Conservation (phyloP, 306 rosid species). For the Trichosanthes cucumerina region DNA sequence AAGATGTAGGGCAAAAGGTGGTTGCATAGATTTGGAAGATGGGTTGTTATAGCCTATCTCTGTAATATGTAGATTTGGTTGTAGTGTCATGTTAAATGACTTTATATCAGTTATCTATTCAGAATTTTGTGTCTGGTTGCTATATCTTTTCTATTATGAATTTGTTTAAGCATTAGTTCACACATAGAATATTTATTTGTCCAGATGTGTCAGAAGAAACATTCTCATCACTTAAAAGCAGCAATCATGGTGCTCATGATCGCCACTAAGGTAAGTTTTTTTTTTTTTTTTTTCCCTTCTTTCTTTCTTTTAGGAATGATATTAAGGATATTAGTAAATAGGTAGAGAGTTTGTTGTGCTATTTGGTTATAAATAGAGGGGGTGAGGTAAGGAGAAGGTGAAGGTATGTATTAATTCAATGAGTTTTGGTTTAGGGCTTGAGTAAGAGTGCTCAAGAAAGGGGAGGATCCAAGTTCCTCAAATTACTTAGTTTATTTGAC, state of each 20-base stretch:
- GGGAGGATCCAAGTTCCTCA: too few relatives aligned
- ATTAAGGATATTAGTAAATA: too few relatives aligned
- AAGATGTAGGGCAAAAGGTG: not conserved
- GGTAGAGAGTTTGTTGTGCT: too few relatives aligned
- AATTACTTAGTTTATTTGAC: too few relatives aligned
- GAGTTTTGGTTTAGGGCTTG: too few relatives aligned
- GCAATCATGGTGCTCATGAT: constrained; percentile 67
- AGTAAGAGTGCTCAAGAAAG: too few relatives aligned
- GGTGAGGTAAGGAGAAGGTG: too few relatives aligned
- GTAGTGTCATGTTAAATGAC: not conserved
- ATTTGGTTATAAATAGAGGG: too few relatives aligned
- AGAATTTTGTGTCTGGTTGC: not conserved
- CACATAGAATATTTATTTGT: constrained; percentile 1
- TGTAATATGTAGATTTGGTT: not conserved
- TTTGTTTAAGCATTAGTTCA: not conserved
- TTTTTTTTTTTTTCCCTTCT: too few relatives aligned
- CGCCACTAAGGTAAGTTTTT: constrained; percentile 49
- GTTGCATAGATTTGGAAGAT: not conserved
- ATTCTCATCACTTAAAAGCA: constrained; percentile 24
- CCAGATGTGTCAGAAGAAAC: constrained; percentile 43
- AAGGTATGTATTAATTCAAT: too few relatives aligned
- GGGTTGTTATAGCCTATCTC: not conserved
- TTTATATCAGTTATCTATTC: not conserved
- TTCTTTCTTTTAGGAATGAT: too few relatives aligned
- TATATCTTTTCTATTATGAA: not conserved